A percentile compares a stretch with the other conserved stretches of the same genome.
Evolutionary conservation across 768 basidiomycete genomes (phyloP).

Genomic region (Pisolithus orientalis): DNA sequence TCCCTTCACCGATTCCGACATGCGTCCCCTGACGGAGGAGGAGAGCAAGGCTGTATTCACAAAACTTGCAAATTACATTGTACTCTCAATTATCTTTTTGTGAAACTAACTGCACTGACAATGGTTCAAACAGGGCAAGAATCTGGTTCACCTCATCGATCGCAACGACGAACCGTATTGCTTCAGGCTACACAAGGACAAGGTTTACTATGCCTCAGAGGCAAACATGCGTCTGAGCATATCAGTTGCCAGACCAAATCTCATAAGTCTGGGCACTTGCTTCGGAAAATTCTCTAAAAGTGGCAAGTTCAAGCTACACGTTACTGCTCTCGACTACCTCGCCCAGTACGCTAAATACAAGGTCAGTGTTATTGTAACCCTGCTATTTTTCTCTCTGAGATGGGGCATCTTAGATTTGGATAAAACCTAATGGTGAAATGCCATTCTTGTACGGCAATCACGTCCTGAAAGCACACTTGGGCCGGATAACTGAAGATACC

Average conservation of each 20-base stretch:
- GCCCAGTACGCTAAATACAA: slow-evolving; percentile 98
- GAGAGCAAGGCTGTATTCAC: slow-evolving; percentile 95
- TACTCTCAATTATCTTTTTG: slow-evolving; percentile 30
- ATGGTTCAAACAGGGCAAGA: slow-evolving; percentile 66
- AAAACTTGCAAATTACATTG: slow-evolving; percentile 96
- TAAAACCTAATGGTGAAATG: slow-evolving; percentile 99
- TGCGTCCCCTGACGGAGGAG: slow-evolving; percentile 96
- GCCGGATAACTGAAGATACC: slow-evolving; percentile 96
- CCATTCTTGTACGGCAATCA: slow-evolving; percentile 99
- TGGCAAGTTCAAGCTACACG: slow-evolving; percentile 95
- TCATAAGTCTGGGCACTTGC: slow-evolving; percentile 91
- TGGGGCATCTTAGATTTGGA: slow-evolving; percentile 70
- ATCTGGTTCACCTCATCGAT: slow-evolving; percentile 92
- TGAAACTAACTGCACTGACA: background rate
- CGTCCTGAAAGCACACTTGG: slow-evolving; percentile 97
- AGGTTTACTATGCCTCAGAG: slow-evolving; percentile 96
- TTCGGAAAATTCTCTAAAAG: slow-evolving; percentile 97
- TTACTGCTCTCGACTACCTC: slow-evolving; percentile 88
- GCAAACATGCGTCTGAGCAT: slow-evolving; percentile 89
- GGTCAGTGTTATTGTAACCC: slow-evolving; percentile 37
- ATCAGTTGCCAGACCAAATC: slow-evolving; percentile 86
- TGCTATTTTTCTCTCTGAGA: background rate
- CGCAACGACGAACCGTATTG: slow-evolving; percentile 91
- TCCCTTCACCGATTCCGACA: slow-evolving; percentile 27
- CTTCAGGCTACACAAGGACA: slow-evolving; percentile 90